Percentiles rank a stretch among this genome's conserved stretches.
These are phyloP conservation scores for Boechera divaricarpa DNA, from an alignment of 345 rosid species.

Conservation along the genomic window DNA sequence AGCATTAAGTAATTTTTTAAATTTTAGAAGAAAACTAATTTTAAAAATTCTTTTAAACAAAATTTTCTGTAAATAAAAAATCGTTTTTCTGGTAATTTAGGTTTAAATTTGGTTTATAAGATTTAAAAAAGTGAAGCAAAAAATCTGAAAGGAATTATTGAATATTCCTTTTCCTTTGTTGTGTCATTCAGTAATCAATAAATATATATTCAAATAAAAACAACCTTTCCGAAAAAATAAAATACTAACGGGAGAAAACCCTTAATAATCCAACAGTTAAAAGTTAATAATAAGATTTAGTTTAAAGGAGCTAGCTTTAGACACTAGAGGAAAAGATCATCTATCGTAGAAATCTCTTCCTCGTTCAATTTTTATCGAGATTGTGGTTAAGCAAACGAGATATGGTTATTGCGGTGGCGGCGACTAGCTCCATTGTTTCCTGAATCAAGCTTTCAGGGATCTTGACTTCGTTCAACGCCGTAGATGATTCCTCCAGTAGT, in stretches of 20 bases:
- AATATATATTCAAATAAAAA: neutral
- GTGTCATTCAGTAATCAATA: neutral
- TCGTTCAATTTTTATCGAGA: constrained; percentile 1
- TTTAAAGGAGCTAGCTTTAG: constrained; percentile 2
- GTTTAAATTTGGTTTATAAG: neutral
- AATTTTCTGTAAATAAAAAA: too few relatives aligned
- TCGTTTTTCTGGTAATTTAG: too few relatives aligned
- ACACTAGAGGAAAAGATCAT: constrained; percentile 1
- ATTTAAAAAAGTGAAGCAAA: neutral
- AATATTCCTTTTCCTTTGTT: neutral
- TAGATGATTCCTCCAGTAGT: neutral
- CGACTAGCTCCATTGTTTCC: constrained; percentile 39
- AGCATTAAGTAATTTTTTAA: neutral
- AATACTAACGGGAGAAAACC: neutral
- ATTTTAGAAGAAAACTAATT: too few relatives aligned
- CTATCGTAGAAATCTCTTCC: neutral
- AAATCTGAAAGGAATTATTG: neutral
- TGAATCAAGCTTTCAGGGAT: constrained; percentile 36
- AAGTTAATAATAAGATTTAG: neutral
- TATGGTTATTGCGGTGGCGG: constrained; percentile 3
- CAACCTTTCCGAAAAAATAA: neutral
- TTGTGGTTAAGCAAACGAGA: neutral
- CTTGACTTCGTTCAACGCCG: constrained; percentile 29
- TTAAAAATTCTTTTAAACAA: neutral
- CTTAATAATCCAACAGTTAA: neutral